These are phyloP conservation scores for Nidularia pulvinata DNA, from an alignment of 768 basidiomycete species.

Conservation along the genomic window DNA sequence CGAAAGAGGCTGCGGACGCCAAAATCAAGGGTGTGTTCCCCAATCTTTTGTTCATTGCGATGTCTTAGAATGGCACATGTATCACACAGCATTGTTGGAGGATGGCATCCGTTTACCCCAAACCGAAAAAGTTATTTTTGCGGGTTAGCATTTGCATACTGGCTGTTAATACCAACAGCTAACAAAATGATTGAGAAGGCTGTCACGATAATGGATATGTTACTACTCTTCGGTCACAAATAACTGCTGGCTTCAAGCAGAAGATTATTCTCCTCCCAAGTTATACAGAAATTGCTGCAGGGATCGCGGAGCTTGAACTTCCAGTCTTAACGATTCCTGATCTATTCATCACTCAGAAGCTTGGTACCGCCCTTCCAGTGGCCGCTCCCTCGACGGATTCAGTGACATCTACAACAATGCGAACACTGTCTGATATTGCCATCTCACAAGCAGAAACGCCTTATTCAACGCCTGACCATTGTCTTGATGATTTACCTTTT, in stretches of 20 bases:
- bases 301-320: slow-evolving; percentile 55
- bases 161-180: not conserved
- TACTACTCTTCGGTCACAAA: slow-evolving; percentile 57
- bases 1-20: slow-evolving; percentile 74
- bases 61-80: not conserved
- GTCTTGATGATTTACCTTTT: too few species aligned
- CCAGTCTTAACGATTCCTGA: slow-evolving; percentile 53
- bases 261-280: slow-evolving; percentile 68
- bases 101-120: slow-evolving; percentile 64
- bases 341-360: slow-evolving; percentile 37
- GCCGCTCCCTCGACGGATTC: too few species aligned
- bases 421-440: too few species aligned
- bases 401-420: too few species aligned
- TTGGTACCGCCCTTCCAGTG: too few species aligned
- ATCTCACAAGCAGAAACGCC: too few species aligned
- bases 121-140: slow-evolving; percentile 67
- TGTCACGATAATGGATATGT: slow-evolving; percentile 78
- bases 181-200: slow-evolving; percentile 31
- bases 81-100: slow-evolving; percentile 46
- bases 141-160: slow-evolving; percentile 34
- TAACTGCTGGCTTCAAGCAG: slow-evolving; percentile 62
- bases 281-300: slow-evolving; percentile 59
- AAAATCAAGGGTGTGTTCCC: slow-evolving; percentile 66
- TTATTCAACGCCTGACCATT: too few species aligned
- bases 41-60: not conserved